Evolutionary conservation across 2,329 filamentous ascomycete genomes (phyloP).

Genomic region (Clonostachys sp.): DNA sequence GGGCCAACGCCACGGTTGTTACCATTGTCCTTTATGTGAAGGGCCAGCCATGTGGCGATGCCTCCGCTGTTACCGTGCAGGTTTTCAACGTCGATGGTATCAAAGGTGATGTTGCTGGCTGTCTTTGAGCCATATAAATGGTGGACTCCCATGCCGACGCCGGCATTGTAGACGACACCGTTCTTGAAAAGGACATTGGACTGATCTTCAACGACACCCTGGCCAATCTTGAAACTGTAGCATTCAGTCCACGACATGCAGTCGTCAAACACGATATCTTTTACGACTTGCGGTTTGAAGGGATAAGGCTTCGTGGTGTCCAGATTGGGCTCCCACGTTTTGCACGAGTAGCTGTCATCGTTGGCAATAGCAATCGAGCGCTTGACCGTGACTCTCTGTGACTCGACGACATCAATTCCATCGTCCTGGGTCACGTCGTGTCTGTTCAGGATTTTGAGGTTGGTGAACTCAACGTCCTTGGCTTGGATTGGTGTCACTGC

Average conservation of each 20-base stretch:
- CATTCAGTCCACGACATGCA: constrained; percentile 1
- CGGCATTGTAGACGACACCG: background rate
- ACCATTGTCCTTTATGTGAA: background rate
- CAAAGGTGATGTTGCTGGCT: constrained; percentile 1
- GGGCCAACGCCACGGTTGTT: background rate
- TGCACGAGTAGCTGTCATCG: constrained; percentile 1
- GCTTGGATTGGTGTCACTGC: background rate
- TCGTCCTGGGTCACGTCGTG: constrained; percentile 2
- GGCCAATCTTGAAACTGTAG: constrained; percentile 1
- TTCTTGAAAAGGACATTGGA: constrained; percentile 1
- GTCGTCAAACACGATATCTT: constrained; percentile 1
- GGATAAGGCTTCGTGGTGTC: constrained; percentile 1
- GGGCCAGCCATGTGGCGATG: background rate
- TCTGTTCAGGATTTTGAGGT: constrained; percentile 1
- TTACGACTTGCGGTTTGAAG: background rate
- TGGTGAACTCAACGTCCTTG: constrained; percentile 1
- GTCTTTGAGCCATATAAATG: background rate
- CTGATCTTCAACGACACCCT: background rate
- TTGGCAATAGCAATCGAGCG: constrained; percentile 2
- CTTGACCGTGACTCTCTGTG: background rate
- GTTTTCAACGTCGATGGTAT: constrained; percentile 1
- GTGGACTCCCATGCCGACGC: background rate
- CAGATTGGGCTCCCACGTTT: background rate
- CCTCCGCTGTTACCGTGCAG: background rate
- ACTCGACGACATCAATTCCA: constrained; percentile 1